Evolutionary conservation across 768 basidiomycete species (phyloP), one percentile per base, ranked within the genome.

Genomic region (Polyporus arcularius): DNA sequence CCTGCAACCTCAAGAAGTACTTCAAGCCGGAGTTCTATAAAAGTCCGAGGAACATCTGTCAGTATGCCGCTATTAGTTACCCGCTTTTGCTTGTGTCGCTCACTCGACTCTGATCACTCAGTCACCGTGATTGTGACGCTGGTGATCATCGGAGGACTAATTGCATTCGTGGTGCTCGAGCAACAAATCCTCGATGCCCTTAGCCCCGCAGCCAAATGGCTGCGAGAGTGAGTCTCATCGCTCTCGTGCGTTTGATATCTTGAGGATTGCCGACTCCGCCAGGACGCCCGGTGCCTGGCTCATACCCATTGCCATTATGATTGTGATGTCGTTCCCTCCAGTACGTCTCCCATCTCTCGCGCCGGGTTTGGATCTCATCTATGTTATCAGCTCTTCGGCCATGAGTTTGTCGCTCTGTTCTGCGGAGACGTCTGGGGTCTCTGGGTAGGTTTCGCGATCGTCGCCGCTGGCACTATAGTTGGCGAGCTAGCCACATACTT

Each of bases 341-440:
- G 74, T 75, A 39, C 60, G 70, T 59, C 6, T n/a, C 21, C 21
- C 21, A 26, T 40, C 14, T 43, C 6, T 28, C 53, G 3, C 28
- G 26, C 1, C 35, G 21, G 14, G 18, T 4, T 45, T 51, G 1
- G 21, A 26, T 4, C 38, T 40, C 4, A 39, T 40, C 57, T 3
- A 30, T 39, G 10, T 35, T 11, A 39, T 50, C 64, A 90, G 82
- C 83, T 96, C 14, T 95, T 95, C 68, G 95, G 95, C 3, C 94
- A 96, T 63, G 95, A 96, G 78, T 89, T 96, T 58, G 79, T 96
- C 40, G 90, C 92, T 26, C 81, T 96, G 32, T 77, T 96, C 4
- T 92, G 91, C 65, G 94, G 95, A 12, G 72, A 96, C 43, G 90
- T 96, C 3, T 96, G 92, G 92, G 93, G 92, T 2, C 75, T 94